A percentile compares a stretch with the other conserved stretches of the same genome.
Evolutionary conservation across 169 alveolate species (phyloP).

Genomic region (Cyclospora cayetanensis): DNA sequence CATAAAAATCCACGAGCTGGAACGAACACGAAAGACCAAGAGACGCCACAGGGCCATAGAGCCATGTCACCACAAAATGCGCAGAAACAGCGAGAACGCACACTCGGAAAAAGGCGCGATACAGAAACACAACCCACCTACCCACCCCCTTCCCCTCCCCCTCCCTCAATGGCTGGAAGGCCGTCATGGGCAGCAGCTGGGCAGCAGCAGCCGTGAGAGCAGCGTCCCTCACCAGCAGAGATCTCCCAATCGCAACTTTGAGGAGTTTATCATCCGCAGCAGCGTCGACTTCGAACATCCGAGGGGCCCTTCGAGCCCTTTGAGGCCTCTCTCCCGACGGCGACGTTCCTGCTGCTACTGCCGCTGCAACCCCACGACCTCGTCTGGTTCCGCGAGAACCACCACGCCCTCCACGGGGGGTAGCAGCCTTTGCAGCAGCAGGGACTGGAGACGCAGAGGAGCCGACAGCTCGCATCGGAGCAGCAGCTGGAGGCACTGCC

Average conservation of each 20-base stretch:
- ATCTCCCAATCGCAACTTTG: slow-evolving; percentile 81
- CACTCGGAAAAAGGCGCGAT: not conserved
- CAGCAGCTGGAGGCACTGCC: slow-evolving; percentile 31
- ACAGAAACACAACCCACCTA: not conserved
- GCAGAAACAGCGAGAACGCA: not conserved
- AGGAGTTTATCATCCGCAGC: slow-evolving; percentile 60
- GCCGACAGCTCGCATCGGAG: not conserved
- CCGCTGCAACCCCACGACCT: not conserved
- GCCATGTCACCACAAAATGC: no score
- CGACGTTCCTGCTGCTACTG: slow-evolving; percentile 14
- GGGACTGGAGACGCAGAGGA: not conserved
- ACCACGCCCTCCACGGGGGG: not conserved
- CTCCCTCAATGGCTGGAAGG: no score
- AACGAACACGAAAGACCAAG: no score
- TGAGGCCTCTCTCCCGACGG: slow-evolving; percentile 63
- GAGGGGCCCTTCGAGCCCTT: slow-evolving; percentile 64
- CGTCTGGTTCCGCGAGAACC: slow-evolving; percentile 37
- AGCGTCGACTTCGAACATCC: slow-evolving; percentile 62
- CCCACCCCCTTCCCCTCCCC: no score
- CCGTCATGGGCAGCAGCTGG: no score
- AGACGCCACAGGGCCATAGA: no score
- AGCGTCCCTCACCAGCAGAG: slow-evolving; percentile 79
- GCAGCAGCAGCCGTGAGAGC: no score
- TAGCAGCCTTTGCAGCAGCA: not conserved
- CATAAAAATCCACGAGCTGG: no score